A percentile compares a stretch with the other conserved stretches of the same genome.
phyloP scores from a whole-genome alignment of 2,329 filamentous ascomycete species.

The Colletotrichum navitas region DNA sequence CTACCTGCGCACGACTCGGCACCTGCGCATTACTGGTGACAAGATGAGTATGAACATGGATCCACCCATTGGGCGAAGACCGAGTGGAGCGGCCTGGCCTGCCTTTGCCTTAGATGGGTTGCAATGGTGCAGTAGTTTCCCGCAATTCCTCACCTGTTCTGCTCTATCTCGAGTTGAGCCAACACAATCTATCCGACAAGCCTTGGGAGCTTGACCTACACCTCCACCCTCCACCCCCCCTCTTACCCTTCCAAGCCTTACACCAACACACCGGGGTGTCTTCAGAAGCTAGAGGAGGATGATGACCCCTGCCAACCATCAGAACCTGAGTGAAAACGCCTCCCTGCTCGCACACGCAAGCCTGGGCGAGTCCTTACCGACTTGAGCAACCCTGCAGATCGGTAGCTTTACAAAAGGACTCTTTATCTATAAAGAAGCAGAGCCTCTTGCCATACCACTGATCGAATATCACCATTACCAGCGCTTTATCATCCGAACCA shows the following conservation, averaged over 20 bases:
- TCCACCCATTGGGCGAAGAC: conserved; percentile 27
- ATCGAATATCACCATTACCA: conserved; percentile 13
- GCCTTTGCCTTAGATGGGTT: conserved; percentile 9
- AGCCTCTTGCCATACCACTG: conserved; percentile 36
- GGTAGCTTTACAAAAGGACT: conserved; percentile 31
- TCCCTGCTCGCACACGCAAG: conserved; percentile 38
- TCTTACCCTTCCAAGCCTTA: conserved; percentile 20
- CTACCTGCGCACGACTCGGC: conserved; percentile 31
- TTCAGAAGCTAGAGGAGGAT: conserved; percentile 20
- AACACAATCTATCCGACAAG: conserved; percentile 36
- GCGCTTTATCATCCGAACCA: conserved; percentile 32
- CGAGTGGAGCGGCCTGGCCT: conserved; percentile 3
- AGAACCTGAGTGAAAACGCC: conserved; percentile 15
- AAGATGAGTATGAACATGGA: conserved; percentile 37
- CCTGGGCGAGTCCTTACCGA: conserved; percentile 29
- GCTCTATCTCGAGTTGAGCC: conserved; percentile 16
- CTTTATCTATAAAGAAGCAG: conserved; percentile 40
- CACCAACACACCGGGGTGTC: conserved; percentile 39
- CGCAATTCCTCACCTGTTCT: conserved; percentile 25
- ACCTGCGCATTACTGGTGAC: conserved; percentile 40
- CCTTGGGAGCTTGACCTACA: conserved; percentile 24
- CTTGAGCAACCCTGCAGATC: conserved; percentile 29
- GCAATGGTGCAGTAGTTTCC: conserved; percentile 31
- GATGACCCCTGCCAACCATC: conserved; percentile 35
- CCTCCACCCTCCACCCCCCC: conserved; percentile 24